phyloP scores from a whole-genome alignment of 495 filamentous ascomycete genomes.

The Penicillium canescens region DNA sequence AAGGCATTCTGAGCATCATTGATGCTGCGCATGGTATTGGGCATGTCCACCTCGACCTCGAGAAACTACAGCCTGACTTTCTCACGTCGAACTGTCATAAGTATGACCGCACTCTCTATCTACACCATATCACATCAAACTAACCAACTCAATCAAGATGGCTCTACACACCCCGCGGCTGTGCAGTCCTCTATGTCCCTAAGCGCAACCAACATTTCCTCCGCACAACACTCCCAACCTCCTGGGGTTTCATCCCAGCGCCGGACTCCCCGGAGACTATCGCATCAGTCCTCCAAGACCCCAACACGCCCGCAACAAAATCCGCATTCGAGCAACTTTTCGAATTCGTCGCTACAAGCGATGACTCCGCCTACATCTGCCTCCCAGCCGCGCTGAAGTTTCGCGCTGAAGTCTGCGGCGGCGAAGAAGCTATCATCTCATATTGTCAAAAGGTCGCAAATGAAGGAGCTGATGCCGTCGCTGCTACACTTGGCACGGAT shows the following conservation, averaged over 20 bases:
- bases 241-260: constrained; percentile 52
- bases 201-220: constrained; percentile 70
- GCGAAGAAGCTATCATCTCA: constrained; percentile 64
- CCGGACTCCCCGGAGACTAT: constrained; percentile 26
- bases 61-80: constrained; percentile 72
- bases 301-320: constrained; percentile 43
- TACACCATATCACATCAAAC: background rate
- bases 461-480: constrained; percentile 57
- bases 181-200: constrained; percentile 79
- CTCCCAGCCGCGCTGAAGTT: constrained; percentile 69
- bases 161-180: constrained; percentile 81
- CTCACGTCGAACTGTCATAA: constrained; percentile 86
- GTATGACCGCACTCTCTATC: constrained; percentile 31
- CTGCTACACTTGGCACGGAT: constrained; percentile 65
- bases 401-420: constrained; percentile 66
- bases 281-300: constrained; percentile 45
- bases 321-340: constrained; percentile 68
- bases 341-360: constrained; percentile 74
- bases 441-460: constrained; percentile 60
- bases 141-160: constrained; percentile 50
- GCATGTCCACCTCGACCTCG: constrained; percentile 68
- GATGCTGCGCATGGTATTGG: constrained; percentile 85
- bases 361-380: constrained; percentile 69
- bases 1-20: constrained; percentile 63
- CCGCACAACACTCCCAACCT: constrained; percentile 72